These are phyloP conservation scores for Chaetomium strumarium DNA, from an alignment of 2,329 filamentous ascomycete genomes.

Conservation along the genomic window DNA sequence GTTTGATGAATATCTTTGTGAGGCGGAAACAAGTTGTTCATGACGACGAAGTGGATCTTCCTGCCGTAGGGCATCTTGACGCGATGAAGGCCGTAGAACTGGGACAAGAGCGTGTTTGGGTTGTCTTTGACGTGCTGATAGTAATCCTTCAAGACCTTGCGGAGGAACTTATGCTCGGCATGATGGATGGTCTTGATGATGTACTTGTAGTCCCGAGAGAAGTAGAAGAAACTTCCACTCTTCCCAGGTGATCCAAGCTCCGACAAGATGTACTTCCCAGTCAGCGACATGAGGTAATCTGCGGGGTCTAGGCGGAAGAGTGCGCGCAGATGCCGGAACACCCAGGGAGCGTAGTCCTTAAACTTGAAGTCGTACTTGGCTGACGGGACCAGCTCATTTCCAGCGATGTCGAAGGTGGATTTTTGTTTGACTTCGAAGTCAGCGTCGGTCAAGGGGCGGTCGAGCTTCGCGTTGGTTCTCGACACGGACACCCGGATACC, in stretches of 20 bases:
- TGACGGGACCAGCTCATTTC: constrained; percentile 93
- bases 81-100: constrained; percentile 94
- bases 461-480: constrained; percentile 92
- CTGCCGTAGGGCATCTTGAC: constrained; percentile 98
- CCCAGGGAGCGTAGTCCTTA: constrained; percentile 99
- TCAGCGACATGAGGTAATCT: constrained; percentile 96
- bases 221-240: constrained; percentile 99
- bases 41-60: constrained; percentile 99
- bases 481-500: constrained; percentile 97
- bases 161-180: constrained; percentile 80
- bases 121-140: constrained; percentile 89
- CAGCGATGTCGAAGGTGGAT: constrained; percentile 97
- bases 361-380: constrained; percentile 99
- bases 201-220: constrained; percentile 98
- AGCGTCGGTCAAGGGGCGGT: constrained; percentile 79
- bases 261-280: constrained; percentile 96
- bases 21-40: constrained; percentile 98
- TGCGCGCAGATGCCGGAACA: constrained; percentile 84
- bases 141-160: constrained; percentile 83
- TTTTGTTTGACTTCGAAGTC: constrained; percentile 96
- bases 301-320: constrained; percentile 91
- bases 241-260: constrained; percentile 96
- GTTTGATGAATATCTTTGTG: constrained; percentile 96
- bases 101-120: constrained; percentile 92
- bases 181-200: constrained; percentile 99